These are phyloP conservation scores for Agrocybe chaxingu DNA, from an alignment of 768 basidiomycete genomes.

Conservation along the genomic window DNA sequence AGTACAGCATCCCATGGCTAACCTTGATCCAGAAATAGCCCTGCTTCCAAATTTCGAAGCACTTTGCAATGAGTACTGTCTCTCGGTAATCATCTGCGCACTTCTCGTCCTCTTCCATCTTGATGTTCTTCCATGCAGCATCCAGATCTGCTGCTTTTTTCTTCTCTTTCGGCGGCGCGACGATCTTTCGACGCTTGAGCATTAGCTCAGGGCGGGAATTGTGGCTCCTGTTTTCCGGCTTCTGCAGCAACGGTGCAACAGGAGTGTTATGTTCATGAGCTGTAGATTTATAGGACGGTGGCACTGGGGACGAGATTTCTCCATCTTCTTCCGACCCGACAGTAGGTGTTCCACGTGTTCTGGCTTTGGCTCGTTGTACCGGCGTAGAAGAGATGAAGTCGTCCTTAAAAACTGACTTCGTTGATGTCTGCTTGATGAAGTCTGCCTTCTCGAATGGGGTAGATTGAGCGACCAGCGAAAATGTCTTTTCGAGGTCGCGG, in stretches of 20 bases:
- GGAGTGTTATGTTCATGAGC: constrained; percentile 7
- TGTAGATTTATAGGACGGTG: constrained; percentile 22
- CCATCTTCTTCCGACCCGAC: constrained; percentile 16
- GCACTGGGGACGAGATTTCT: constrained; percentile 14
- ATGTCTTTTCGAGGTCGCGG: no score
- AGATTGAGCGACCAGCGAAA: no score
- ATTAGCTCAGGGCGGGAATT: background rate
- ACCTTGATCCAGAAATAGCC: constrained; percentile 74
- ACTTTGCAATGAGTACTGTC: constrained; percentile 62
- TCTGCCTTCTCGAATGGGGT: no score
- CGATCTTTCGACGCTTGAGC: background rate
- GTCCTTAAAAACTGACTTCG: background rate
- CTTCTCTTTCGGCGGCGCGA: constrained; percentile 30
- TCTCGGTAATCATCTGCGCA: constrained; percentile 69
- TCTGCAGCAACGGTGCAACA: background rate
- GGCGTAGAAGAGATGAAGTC: background rate
- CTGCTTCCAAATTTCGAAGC: constrained; percentile 74
- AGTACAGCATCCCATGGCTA: constrained; percentile 26
- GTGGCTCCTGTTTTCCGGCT: background rate
- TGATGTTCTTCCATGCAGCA: constrained; percentile 76
- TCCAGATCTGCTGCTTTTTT: constrained; percentile 61
- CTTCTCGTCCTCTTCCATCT: constrained; percentile 65
- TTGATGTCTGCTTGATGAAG: background rate
- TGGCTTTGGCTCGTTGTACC: no score
- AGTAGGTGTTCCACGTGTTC: background rate